Percentiles rank a stretch among this genome's conserved stretches.
These are phyloP conservation scores for Gnomoniopsis sp. DNA, from an alignment of 2,329 filamentous ascomycete genomes.

Conservation along the genomic window DNA sequence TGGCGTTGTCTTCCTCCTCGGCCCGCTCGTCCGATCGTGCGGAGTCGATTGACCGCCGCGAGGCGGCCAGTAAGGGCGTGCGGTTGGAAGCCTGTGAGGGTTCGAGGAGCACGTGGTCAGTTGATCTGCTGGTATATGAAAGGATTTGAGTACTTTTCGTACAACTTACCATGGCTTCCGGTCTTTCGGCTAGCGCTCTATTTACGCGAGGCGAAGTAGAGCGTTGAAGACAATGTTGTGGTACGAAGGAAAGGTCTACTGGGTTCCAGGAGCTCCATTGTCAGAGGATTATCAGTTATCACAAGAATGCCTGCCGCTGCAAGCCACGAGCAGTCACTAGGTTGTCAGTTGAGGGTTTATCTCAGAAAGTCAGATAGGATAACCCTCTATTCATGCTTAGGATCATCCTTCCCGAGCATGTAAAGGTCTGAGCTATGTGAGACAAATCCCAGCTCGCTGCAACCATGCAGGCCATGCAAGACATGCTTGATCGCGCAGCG, in stretches of 20 bases:
- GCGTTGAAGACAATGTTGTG: neutral
- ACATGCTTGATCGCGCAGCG: neutral
- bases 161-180: slow-evolving; percentile 1
- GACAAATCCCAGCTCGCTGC: neutral
- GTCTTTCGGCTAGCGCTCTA: neutral
- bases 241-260: neutral
- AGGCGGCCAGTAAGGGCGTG: slow-evolving; percentile 39
- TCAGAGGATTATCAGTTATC: neutral
- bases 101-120: neutral
- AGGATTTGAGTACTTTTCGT: neutral
- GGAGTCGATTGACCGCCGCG: slow-evolving; percentile 27
- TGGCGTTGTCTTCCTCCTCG: slow-evolving; percentile 30
- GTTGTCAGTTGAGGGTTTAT: neutral
- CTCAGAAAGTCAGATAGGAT: neutral
- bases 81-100: slow-evolving; percentile 35
- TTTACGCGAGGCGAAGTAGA: neutral
- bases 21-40: slow-evolving; percentile 27
- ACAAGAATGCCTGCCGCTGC: neutral
- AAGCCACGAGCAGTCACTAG: neutral
- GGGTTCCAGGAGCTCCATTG: neutral
- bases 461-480: neutral
- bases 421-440: neutral
- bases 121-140: neutral
- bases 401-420: neutral
- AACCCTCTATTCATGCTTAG: neutral